These are phyloP conservation scores for Aureobasidium leucospermi DNA, from an alignment of 2,329 filamentous ascomycete species.

Conservation along the genomic window DNA sequence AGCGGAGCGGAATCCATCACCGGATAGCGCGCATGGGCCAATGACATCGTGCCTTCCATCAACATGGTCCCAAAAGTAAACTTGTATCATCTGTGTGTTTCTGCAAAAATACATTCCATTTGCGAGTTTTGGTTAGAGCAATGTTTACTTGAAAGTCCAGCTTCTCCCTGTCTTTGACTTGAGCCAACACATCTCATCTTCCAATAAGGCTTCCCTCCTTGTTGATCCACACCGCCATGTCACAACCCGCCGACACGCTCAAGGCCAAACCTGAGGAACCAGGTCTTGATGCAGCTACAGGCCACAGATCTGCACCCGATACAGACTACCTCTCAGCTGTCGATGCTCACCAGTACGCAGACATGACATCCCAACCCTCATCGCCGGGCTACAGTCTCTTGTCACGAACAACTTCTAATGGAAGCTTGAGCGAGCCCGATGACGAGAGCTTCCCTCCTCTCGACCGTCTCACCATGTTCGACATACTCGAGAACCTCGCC, in stretches of 20 bases:
- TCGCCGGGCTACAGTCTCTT: slow-evolving; percentile 41
- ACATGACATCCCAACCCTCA: slow-evolving; percentile 25
- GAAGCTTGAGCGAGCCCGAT: slow-evolving; percentile 39
- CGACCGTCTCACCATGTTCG: slow-evolving; percentile 84
- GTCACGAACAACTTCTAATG: slow-evolving; percentile 52
- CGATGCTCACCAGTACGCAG: slow-evolving; percentile 24
- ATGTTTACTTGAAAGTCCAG: background rate
- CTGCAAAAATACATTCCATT: background rate
- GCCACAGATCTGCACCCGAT: background rate
- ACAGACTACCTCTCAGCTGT: slow-evolving; percentile 30
- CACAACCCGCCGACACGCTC: slow-evolving; percentile 17
- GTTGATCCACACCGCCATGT: slow-evolving; percentile 15
- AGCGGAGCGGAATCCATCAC: background rate
- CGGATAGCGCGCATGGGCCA: background rate
- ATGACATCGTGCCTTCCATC: background rate
- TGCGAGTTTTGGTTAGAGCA: background rate
- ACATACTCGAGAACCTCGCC: slow-evolving; percentile 87
- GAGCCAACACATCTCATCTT: background rate
- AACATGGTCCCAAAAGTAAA: slow-evolving; percentile 2
- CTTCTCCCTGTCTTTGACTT: background rate
- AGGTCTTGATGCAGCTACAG: slow-evolving; percentile 5
- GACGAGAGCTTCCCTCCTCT: slow-evolving; percentile 82
- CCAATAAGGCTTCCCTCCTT: background rate
- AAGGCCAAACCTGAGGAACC: slow-evolving; percentile 16
- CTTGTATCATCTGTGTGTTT: background rate